Conservation (phyloP, 2,329 filamentous ascomycete genomes). For the Penicillium sp. region DNA sequence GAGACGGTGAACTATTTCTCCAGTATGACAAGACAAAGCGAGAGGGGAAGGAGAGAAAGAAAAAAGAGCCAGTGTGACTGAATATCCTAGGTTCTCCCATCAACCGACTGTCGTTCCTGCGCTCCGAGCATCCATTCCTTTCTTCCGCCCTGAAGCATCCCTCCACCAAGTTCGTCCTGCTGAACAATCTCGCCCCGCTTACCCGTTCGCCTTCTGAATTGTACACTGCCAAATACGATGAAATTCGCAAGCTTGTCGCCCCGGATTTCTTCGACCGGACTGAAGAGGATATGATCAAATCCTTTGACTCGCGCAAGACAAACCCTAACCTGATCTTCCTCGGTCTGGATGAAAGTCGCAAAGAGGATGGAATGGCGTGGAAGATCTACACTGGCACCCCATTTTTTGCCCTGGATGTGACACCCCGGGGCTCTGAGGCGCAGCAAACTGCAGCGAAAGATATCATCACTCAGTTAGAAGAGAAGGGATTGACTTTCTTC, state of each 20-base stretch:
- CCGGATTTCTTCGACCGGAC: constrained; percentile 69
- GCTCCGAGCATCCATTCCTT: constrained; percentile 52
- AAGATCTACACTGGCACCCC: constrained; percentile 76
- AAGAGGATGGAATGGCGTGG: constrained; percentile 44
- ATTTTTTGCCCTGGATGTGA: constrained; percentile 89
- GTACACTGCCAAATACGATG: constrained; percentile 69
- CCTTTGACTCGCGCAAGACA: constrained; percentile 72
- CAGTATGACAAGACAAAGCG: no score
- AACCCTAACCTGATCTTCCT: constrained; percentile 79
- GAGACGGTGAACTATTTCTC: constrained; percentile 58
- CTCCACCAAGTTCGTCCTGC: constrained; percentile 68
- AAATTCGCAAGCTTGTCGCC: constrained; percentile 73
- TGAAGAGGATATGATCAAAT: constrained; percentile 73
- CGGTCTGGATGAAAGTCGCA: constrained; percentile 72
- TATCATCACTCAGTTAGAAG: constrained; percentile 64
- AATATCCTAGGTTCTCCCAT: constrained; percentile 49
- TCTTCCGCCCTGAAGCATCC: constrained; percentile 53
- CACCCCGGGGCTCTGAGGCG: constrained; percentile 67
- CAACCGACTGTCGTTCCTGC: constrained; percentile 56
- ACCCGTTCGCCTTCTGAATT: constrained; percentile 64
- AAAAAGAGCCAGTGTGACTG: constrained; percentile 1
- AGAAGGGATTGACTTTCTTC: constrained; percentile 67
- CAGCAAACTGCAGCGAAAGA: constrained; percentile 60
- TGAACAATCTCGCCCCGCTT: constrained; percentile 79
- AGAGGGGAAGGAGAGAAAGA: no score